These are phyloP conservation scores for Talaromyces sp. DNA, from an alignment of 2,329 filamentous ascomycete genomes.

Conservation along the genomic window DNA sequence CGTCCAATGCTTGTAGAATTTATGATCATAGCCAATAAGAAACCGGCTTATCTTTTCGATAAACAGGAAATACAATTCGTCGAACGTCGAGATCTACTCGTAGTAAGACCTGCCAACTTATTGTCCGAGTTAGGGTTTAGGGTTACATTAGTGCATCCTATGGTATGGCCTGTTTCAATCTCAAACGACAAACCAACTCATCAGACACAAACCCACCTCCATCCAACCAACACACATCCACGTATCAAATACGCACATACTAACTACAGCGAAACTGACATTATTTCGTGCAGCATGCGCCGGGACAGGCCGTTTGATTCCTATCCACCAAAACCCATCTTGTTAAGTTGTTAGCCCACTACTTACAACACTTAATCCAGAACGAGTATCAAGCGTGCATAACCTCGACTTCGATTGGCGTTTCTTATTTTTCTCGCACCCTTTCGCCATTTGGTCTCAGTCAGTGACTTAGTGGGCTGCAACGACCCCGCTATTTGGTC, in stretches of 20 bases:
- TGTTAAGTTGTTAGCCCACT: neutral
- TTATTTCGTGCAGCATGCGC: constrained; percentile 18
- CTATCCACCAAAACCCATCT: constrained; percentile 4
- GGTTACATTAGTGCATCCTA: neutral
- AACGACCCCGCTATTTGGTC: constrained; percentile 10
- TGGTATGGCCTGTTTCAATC: neutral
- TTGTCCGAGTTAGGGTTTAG: neutral
- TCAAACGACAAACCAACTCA: neutral
- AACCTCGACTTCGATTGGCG: constrained; percentile 19
- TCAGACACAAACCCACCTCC: neutral
- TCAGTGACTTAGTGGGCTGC: too few species aligned
- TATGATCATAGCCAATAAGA: neutral
- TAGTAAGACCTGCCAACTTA: neutral
- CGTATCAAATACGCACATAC: neutral
- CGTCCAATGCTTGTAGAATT: neutral
- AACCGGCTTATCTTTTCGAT: neutral
- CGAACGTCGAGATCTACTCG: neutral
- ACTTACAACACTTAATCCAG: neutral
- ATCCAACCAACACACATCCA: neutral
- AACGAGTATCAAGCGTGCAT: constrained; percentile 20
- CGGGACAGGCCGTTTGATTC: constrained; percentile 15
- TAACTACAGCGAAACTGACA: neutral
- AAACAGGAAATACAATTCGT: neutral
- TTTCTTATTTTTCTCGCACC: neutral
- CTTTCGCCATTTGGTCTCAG: too few species aligned